Evolutionary conservation across 2,329 filamentous ascomycete genomes (phyloP), one percentile per base, ranked within the genome.

Genomic region (Biscogniauxia sp.): DNA sequence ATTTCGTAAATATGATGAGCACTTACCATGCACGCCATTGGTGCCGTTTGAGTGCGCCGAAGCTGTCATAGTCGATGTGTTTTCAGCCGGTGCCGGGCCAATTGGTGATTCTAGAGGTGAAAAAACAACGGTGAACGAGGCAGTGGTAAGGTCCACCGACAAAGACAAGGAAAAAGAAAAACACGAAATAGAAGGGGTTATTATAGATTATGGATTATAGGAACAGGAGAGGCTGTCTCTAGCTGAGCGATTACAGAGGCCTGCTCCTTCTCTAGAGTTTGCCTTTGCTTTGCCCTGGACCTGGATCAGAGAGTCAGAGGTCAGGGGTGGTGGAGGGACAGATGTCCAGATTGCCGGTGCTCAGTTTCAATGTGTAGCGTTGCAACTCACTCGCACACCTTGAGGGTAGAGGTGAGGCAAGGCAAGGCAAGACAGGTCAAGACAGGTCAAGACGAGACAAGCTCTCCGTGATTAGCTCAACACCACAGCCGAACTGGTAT

Each of bases 11-110:
- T 26, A 55, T 53, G 50, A 8, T 17, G 54, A 53, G 41, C 15
- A 64, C 67, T 68, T 65, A 72, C 69, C 58, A 41, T 68, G 67
- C 63, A 66, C 63, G 25, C 66, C 68, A 62, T 69, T 68, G 56
- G 66, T 66, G 68, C 64, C 66, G 49, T 69, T 69, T n/a, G 64
- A 49, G 28, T 66, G 66, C 55, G 62, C 53, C 51, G 67, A 65
- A 53, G 64, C 65, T 26, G 67, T 67, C 70, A 72, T 72, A 51
- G 53, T 67, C 58, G 49, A 45, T 53, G 50, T 53, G 5, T 25
- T 5, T 51, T 20, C 19, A 25, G 19, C 50, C 19, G 50, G 19
- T 20, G 19, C 3, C 4, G 2, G 11, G 20, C 50, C 50, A 51
- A 25, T 51, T 51, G 50, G 20, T 51, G 19, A 20, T 25, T 23